Conservation (phyloP, 1,139 yeast genomes). For the Geotrichum histeridarum region DNA sequence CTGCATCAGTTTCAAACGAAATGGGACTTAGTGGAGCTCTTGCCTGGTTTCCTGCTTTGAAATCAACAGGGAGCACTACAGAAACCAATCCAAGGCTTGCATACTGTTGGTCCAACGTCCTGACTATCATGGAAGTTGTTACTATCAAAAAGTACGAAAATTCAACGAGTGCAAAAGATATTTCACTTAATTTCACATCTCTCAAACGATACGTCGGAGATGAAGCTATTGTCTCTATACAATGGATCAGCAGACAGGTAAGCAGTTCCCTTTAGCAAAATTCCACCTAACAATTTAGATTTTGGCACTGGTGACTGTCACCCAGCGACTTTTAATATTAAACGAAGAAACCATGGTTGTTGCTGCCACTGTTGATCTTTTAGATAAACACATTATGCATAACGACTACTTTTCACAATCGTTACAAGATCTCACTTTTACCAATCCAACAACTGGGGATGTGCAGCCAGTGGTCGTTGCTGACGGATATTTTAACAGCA, state of each 20-base stretch:
- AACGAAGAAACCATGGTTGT: slow-evolving; percentile 40
- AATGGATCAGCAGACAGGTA: slow-evolving; percentile 54
- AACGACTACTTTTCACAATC: slow-evolving; percentile 36
- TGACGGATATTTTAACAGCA: slow-evolving; percentile 38
- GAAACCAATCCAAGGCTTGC: slow-evolving; percentile 49
- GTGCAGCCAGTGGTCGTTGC: slow-evolving; percentile 31
- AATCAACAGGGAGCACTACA: slow-evolving; percentile 23
- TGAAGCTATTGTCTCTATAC: slow-evolving; percentile 49
- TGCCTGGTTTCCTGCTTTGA: slow-evolving; percentile 56
- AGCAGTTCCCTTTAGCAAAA: slow-evolving; percentile 9
- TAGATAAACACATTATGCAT: slow-evolving; percentile 44
- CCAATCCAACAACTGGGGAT: slow-evolving; percentile 19
- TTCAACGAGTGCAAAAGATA: slow-evolving; percentile 30
- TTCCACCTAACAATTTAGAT: slow-evolving; percentile 30
- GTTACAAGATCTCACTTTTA: slow-evolving; percentile 28
- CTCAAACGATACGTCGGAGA: slow-evolving; percentile 46
- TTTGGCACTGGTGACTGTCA: slow-evolving; percentile 47
- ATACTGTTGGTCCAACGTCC: slow-evolving; percentile 58
- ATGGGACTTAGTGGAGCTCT: slow-evolving; percentile 47
- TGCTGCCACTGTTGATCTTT: slow-evolving; percentile 42
- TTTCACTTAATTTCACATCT: slow-evolving; percentile 41
- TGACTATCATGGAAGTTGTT: slow-evolving; percentile 53
- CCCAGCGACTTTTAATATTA: slow-evolving; percentile 46
- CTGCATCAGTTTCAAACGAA: slow-evolving; percentile 38
- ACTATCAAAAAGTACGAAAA: slow-evolving; percentile 39